Percentiles rank a stretch among this genome's conserved stretches.
These are phyloP conservation scores for Scenedesmus sp. DNA, from an alignment of 163 green algal species.

Conservation along the genomic window DNA sequence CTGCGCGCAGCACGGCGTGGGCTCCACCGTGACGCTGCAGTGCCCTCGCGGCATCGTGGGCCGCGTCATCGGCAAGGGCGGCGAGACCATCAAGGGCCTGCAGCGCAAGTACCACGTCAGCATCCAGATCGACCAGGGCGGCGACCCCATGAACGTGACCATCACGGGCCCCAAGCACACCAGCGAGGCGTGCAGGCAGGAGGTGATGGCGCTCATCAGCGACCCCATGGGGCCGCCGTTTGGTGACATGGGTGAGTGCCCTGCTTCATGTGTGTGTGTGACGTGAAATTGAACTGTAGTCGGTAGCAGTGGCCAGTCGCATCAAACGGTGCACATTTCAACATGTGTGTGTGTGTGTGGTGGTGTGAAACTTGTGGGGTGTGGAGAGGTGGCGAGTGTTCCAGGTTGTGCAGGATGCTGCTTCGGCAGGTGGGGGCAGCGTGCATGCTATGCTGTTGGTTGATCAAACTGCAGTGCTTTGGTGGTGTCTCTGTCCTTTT, in stretches of 20 bases:
- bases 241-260: conserved; percentile 8
- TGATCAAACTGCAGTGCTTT: not conserved
- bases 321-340: too few species aligned
- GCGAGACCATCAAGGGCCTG: conserved; percentile 97
- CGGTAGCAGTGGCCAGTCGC: too few species aligned
- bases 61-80: conserved; percentile 95
- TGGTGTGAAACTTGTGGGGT: too few species aligned
- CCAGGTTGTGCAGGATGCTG: too few species aligned
- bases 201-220: conserved; percentile 65
- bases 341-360: too few species aligned
- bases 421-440: too few species aligned
- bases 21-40: conserved; percentile 75
- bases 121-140: conserved; percentile 96
- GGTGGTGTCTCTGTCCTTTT: too few species aligned
- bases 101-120: conserved; percentile 85
- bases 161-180: conserved; percentile 75
- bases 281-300: too few species aligned
- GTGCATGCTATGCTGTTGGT: not conserved
- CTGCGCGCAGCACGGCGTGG: conserved; percentile 79
- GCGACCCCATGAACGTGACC: conserved; percentile 83
- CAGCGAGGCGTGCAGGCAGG: conserved; percentile 49
- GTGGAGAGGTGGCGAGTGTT: too few species aligned
- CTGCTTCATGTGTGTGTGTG: not conserved
- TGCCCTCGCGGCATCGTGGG: conserved; percentile 93
- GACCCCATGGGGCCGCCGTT: not conserved